Conservation (phyloP, 208 protist genomes). For the Leishmania tropica region DNA sequence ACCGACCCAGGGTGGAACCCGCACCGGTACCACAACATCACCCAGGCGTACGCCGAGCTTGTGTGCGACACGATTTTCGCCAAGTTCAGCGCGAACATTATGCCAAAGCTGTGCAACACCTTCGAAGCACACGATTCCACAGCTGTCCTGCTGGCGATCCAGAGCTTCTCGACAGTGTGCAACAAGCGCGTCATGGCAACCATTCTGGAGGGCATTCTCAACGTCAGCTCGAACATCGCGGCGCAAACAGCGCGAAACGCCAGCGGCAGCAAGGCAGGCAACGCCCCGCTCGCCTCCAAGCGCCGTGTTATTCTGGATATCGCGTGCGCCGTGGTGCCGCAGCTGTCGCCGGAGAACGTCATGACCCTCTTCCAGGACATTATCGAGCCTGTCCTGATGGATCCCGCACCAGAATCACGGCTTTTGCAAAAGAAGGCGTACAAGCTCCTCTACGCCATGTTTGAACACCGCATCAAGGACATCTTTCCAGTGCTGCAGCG, state of each 20-base stretch:
- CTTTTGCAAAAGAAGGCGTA: slow-evolving; percentile 92
- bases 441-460: slow-evolving; percentile 87
- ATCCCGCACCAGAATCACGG: slow-evolving; percentile 74
- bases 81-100: slow-evolving; percentile 88
- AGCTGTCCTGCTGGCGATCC: slow-evolving; percentile 80
- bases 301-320: slow-evolving; percentile 88
- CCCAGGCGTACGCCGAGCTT: slow-evolving; percentile 49
- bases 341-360: slow-evolving; percentile 70
- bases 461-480: slow-evolving; percentile 83
- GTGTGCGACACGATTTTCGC: slow-evolving; percentile 78
- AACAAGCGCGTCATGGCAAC: slow-evolving; percentile 77
- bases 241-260: slow-evolving; percentile 5
- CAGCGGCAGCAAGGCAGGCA: slow-evolving; percentile 21
- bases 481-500: slow-evolving; percentile 72
- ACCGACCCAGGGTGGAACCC: slow-evolving; percentile 79
- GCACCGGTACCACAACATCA: slow-evolving; percentile 85
- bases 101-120: slow-evolving; percentile 88
- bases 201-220: slow-evolving; percentile 82
- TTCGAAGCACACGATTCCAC: slow-evolving; percentile 82
- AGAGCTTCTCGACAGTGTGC: slow-evolving; percentile 86
- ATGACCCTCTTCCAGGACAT: slow-evolving; percentile 66
- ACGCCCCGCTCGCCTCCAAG: slow-evolving; percentile 67
- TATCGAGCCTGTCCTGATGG: slow-evolving; percentile 84
- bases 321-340: slow-evolving; percentile 73
- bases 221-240: slow-evolving; percentile 70